Percentiles rank a stretch among this genome's conserved stretches.
These are phyloP conservation scores for Ogataea nitratoaversa DNA, from an alignment of 805 yeast genomes.

Conservation along the genomic window DNA sequence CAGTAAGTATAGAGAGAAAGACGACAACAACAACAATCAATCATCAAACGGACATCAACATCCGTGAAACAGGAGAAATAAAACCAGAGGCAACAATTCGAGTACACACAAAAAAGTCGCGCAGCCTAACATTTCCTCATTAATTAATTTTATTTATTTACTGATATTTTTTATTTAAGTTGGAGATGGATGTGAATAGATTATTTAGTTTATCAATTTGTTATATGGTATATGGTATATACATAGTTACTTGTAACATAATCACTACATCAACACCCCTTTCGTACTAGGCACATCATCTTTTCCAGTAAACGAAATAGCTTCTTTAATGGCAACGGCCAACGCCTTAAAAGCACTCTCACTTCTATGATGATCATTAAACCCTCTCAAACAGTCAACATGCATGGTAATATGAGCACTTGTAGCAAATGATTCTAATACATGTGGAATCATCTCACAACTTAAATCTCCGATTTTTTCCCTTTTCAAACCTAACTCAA, in stretches of 20 bases:
- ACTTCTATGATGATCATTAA: constrained; percentile 93
- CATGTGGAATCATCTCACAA: constrained; percentile 98
- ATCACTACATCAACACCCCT: constrained; percentile 71
- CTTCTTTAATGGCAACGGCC: constrained; percentile 88
- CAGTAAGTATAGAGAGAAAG: neutral
- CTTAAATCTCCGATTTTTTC: constrained; percentile 91
- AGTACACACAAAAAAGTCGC: too few relatives aligned
- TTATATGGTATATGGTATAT: too few relatives aligned
- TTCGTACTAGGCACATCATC: constrained; percentile 94
- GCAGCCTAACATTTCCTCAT: neutral
- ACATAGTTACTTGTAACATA: too few relatives aligned
- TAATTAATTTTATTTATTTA: too few relatives aligned
- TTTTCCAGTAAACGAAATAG: constrained; percentile 76
- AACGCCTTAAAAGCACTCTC: constrained; percentile 96
- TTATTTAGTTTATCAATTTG: too few relatives aligned
- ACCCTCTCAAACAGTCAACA: constrained; percentile 90
- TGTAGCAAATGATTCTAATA: constrained; percentile 88
- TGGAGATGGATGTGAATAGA: too few relatives aligned
- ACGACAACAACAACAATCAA: neutral
- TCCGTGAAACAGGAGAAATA: neutral
- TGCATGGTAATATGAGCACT: constrained; percentile 89
- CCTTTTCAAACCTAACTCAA: constrained; percentile 84
- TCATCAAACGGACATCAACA: too few relatives aligned
- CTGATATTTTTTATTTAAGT: neutral
- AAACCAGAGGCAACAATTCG: neutral